A percentile compares a stretch with the other conserved stretches of the same genome.
Evolutionary conservation across 2,329 filamentous ascomycete species (phyloP).

Genomic region (Aureobasidium sp.): DNA sequence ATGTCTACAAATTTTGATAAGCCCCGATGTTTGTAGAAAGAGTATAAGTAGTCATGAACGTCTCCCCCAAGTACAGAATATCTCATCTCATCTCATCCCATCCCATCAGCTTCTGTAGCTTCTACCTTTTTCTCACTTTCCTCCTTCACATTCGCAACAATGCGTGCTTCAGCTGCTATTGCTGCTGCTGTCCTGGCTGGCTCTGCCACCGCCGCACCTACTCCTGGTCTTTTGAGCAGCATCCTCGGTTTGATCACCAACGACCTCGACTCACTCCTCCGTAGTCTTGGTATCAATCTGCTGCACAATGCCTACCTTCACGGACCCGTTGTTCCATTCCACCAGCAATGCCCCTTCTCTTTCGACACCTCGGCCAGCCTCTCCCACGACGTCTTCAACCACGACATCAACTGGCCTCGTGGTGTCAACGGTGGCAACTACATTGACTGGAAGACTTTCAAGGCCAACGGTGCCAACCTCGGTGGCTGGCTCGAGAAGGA

Average conservation of each 20-base stretch:
- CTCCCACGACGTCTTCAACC: neutral
- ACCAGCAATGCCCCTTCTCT: constrained; percentile 11
- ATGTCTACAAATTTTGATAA: neutral
- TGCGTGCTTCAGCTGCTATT: constrained; percentile 1
- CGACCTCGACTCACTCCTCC: constrained; percentile 12
- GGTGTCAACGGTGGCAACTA: constrained; percentile 13
- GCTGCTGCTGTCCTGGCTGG: constrained; percentile 1
- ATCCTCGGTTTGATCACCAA: constrained; percentile 8
- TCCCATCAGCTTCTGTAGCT: neutral
- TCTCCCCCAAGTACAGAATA: neutral
- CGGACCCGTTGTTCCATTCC: constrained; percentile 10
- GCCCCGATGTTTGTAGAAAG: neutral
- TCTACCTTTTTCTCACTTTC: neutral
- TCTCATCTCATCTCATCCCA: neutral
- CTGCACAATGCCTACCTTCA: constrained; percentile 11
- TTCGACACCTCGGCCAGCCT: neutral
- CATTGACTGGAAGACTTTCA: constrained; percentile 18
- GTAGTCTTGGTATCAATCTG: constrained; percentile 10
- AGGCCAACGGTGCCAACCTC: constrained; percentile 21
- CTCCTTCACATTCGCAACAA: neutral
- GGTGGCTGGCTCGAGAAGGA: constrained; percentile 29
- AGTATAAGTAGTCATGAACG: neutral
- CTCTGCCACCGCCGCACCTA: constrained; percentile 2
- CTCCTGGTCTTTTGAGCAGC: constrained; percentile 1
- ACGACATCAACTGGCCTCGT: constrained; percentile 13